These are phyloP conservation scores for Pseudotulostoma volvatum DNA, from an alignment of 495 filamentous ascomycete species.

Conservation along the genomic window DNA sequence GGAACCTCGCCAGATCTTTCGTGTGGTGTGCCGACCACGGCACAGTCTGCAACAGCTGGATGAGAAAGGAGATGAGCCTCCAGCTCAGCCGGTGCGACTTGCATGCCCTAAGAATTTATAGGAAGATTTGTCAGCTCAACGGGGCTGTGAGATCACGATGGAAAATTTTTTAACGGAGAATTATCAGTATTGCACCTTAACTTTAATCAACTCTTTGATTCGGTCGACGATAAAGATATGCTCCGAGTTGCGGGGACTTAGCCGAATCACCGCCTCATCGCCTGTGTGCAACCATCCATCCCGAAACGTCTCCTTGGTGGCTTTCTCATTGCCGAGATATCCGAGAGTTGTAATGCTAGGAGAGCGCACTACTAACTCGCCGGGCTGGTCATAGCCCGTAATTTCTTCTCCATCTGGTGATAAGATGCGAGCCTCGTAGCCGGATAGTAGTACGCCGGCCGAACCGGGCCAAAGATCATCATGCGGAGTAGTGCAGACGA, in stretches of 20 bases:
- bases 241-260: slow-evolving; percentile 47
- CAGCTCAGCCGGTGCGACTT: slow-evolving; percentile 85
- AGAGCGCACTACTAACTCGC: slow-evolving; percentile 61
- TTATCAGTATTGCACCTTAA: slow-evolving; percentile 43
- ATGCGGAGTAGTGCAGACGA: slow-evolving; percentile 47
- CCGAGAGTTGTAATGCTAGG: slow-evolving; percentile 68
- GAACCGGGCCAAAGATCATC: slow-evolving; percentile 57
- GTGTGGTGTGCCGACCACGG: slow-evolving; percentile 68
- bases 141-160: not conserved
- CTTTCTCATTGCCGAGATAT: slow-evolving; percentile 73
- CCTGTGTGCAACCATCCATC: slow-evolving; percentile 76
- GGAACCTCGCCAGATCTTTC: slow-evolving; percentile 65
- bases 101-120: slow-evolving; percentile 44
- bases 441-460: slow-evolving; percentile 55
- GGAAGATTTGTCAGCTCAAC: not conserved
- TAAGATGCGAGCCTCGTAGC: slow-evolving; percentile 50
- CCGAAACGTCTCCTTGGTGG: slow-evolving; percentile 63
- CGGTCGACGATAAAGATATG: slow-evolving; percentile 76
- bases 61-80: slow-evolving; percentile 80
- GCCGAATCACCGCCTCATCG: slow-evolving; percentile 60
- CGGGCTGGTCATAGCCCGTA: slow-evolving; percentile 55
- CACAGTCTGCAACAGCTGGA: slow-evolving; percentile 63
- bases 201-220: slow-evolving; percentile 89
- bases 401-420: slow-evolving; percentile 62
- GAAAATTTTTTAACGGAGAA: not conserved